Evolutionary conservation across 176 grass and related monocot species (phyloP).

Genomic region (Poa pratensis): DNA sequence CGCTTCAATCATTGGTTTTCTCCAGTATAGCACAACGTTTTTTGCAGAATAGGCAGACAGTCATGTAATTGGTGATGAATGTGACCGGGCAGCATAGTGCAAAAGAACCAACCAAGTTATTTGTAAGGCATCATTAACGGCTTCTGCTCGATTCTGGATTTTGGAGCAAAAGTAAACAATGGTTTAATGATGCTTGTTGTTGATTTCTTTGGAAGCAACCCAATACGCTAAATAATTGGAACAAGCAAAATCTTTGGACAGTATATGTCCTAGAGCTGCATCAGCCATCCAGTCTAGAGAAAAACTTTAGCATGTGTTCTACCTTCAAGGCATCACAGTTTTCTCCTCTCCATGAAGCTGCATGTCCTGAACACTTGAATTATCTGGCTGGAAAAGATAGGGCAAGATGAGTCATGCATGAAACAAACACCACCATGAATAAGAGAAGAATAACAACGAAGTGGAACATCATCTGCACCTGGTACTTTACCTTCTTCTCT

Average conservation of each 20-base stretch:
- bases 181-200: not conserved
- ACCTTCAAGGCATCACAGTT: not conserved
- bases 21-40: not conserved
- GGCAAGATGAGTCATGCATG: slow-evolving; percentile 12
- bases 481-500: not conserved
- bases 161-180: not conserved
- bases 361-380: not conserved
- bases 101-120: not conserved
- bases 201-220: not conserved
- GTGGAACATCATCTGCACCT: not conserved
- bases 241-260: not conserved
- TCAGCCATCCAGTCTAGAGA: not conserved
- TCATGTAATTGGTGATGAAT: not conserved
- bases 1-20: not conserved
- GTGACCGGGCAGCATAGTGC: not conserved
- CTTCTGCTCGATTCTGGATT: not conserved
- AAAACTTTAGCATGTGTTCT: not conserved
- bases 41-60: not conserved
- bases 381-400: not conserved
- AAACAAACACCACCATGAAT: not conserved
- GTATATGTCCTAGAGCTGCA: not conserved
- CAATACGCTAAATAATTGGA: not conserved
- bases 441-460: not conserved
- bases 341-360: not conserved
- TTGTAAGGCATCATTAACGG: not conserved